Evolutionary conservation across 1,139 yeast species (phyloP).

Genomic region (Suhomyces chickasaworum): DNA sequence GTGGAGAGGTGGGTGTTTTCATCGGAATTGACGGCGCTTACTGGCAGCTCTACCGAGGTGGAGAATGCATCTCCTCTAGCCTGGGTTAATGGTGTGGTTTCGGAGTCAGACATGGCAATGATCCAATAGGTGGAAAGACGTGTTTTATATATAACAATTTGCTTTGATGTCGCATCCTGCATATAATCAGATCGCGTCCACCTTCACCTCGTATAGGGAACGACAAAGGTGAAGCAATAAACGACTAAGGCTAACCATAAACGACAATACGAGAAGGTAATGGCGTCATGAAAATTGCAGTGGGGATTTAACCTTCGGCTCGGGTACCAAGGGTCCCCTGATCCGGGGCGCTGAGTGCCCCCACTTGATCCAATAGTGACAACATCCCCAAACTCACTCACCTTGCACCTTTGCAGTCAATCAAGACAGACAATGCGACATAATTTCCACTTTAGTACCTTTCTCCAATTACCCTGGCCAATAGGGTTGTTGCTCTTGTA

Average conservation of each 20-base stretch:
- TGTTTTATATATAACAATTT: slow-evolving; percentile 2
- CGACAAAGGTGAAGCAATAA: background rate
- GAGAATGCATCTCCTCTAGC: background rate
- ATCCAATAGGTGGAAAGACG: background rate
- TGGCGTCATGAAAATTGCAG: background rate
- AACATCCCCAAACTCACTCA: no score
- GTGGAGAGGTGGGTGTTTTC: background rate
- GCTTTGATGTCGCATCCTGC: background rate
- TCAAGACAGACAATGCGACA: background rate
- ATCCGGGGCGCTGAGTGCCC: no score
- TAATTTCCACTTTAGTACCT: no score
- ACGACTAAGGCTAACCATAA: no score
- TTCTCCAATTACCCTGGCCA: no score
- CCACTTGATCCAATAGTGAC: no score
- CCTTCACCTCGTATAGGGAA: background rate
- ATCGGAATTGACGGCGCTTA: background rate
- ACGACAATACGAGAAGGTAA: slow-evolving; percentile 1
- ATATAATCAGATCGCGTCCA: background rate
- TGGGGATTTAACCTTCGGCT: background rate
- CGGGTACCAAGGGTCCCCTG: background rate
- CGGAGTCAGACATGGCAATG: slow-evolving; percentile 4
- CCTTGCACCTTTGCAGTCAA: no score
- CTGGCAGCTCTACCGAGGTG: slow-evolving; percentile 2
- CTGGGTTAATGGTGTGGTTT: slow-evolving; percentile 5
- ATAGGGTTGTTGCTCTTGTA: no score